A percentile compares a stretch with the other conserved stretches of the same genome.
These are phyloP conservation scores for Rhododendron kiyosumense DNA, from an alignment of 148 eudicot genomes.

Conservation along the genomic window DNA sequence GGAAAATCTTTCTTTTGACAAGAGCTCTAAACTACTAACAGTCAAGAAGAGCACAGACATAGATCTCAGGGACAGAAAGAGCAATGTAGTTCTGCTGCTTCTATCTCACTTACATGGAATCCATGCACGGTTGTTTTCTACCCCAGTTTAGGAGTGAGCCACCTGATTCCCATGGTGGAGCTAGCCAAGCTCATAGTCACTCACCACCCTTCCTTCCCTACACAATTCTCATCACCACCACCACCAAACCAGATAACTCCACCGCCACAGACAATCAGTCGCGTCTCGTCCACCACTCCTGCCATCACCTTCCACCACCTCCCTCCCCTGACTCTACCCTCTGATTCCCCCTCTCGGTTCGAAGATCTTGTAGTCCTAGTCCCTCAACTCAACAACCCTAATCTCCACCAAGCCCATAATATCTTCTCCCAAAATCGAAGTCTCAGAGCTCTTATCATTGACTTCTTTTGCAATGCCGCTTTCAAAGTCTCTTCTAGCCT, in stretches of 20 bases:
- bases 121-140: constrained; percentile 15
- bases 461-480: constrained; percentile 23
- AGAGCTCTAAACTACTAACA: neutral
- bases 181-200: constrained; percentile 19
- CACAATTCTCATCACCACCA: constrained; percentile 11
- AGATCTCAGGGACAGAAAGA: neutral
- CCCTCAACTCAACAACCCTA: constrained; percentile 15
- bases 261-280: constrained; percentile 1
- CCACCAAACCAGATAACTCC: constrained; percentile 12
- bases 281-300: constrained; percentile 18
- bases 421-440: constrained; percentile 9
- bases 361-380: constrained; percentile 14
- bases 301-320: constrained; percentile 8
- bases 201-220: constrained; percentile 21
- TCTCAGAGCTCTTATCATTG: constrained; percentile 14
- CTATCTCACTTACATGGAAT: neutral
- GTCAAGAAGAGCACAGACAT: neutral
- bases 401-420: constrained; percentile 16
- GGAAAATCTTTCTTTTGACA: neutral
- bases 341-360: neutral
- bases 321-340: too few relatives aligned
- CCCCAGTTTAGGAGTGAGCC: constrained; percentile 20
- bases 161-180: constrained; percentile 28
- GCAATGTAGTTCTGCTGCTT: neutral
- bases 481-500: neutral